Evolutionary conservation across 2,329 filamentous ascomycete genomes (phyloP).

Genomic region (Colletotrichum tabaci): DNA sequence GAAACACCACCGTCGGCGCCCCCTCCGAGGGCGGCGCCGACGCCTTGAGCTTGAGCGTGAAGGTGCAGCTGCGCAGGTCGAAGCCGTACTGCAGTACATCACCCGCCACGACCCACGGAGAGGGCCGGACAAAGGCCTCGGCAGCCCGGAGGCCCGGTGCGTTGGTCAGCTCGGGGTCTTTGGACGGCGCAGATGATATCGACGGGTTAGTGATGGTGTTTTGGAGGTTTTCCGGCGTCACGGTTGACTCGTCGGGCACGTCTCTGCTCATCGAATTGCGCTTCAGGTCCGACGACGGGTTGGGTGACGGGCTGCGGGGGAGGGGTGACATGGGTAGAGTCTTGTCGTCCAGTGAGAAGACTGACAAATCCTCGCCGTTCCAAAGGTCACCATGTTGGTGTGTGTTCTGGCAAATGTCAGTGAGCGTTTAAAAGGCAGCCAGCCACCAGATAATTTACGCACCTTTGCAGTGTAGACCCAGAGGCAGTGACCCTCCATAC

Average conservation of each 20-base stretch:
- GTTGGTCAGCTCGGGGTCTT: slow-evolving; percentile 71
- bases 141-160: slow-evolving; percentile 87
- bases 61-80: slow-evolving; percentile 84
- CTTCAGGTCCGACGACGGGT: slow-evolving; percentile 43
- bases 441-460: slow-evolving; percentile 47
- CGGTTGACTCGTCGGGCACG: slow-evolving; percentile 67
- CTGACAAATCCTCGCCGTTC: slow-evolving; percentile 98
- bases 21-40: slow-evolving; percentile 70
- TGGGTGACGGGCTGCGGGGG: slow-evolving; percentile 57
- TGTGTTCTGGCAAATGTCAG: slow-evolving; percentile 72
- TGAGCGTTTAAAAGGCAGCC: background rate
- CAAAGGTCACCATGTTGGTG: slow-evolving; percentile 93
- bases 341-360: slow-evolving; percentile 88
- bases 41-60: slow-evolving; percentile 77
- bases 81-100: slow-evolving; percentile 81
- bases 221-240: slow-evolving; percentile 84
- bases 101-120: slow-evolving; percentile 82
- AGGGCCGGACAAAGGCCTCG: slow-evolving; percentile 92
- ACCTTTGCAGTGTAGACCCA: slow-evolving; percentile 88
- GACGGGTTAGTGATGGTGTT: slow-evolving; percentile 78
- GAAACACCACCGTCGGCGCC: slow-evolving; percentile 83
- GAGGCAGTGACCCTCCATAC: slow-evolving; percentile 87
- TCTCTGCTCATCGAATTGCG: slow-evolving; percentile 50
- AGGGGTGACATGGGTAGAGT: slow-evolving; percentile 67
- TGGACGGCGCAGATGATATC: slow-evolving; percentile 71